These are phyloP conservation scores for Dissophora ornata DNA, from an alignment of 192 early-diverging fungal genomes.

Conservation along the genomic window DNA sequence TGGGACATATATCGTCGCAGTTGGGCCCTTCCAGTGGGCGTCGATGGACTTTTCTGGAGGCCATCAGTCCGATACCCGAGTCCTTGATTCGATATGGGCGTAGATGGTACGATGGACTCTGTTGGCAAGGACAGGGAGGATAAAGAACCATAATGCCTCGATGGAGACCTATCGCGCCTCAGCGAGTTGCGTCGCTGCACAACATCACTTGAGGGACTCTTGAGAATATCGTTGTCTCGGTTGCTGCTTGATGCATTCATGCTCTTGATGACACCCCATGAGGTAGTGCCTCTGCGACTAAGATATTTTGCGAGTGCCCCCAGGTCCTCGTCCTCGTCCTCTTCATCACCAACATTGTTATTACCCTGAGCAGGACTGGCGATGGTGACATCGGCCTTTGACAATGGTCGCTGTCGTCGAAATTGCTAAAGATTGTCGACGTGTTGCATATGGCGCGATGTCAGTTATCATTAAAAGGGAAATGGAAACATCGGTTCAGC, in stretches of 20 bases:
- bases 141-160: neutral
- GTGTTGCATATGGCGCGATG: no score
- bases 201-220: constrained; percentile 5
- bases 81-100: neutral
- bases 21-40: constrained; percentile 10
- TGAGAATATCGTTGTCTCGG: neutral
- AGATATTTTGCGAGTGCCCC: constrained; percentile 20
- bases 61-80: neutral
- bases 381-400: constrained; percentile 16
- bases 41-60: neutral
- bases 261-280: constrained; percentile 34
- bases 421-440: constrained; percentile 21
- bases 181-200: neutral
- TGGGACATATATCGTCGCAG: constrained; percentile 10
- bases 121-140: neutral
- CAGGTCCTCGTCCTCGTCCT: constrained; percentile 7
- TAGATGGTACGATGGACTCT: constrained; percentile 15
- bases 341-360: neutral
- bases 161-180: constrained; percentile 3
- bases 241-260: neutral
- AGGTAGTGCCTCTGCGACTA: constrained; percentile 18
- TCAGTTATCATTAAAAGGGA: no score
- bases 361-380: neutral
- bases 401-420: constrained; percentile 30
- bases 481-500: no score